Evolutionary conservation across 1,284 basidiomycete genomes (phyloP).

Genomic region (Tilletia setariae): DNA sequence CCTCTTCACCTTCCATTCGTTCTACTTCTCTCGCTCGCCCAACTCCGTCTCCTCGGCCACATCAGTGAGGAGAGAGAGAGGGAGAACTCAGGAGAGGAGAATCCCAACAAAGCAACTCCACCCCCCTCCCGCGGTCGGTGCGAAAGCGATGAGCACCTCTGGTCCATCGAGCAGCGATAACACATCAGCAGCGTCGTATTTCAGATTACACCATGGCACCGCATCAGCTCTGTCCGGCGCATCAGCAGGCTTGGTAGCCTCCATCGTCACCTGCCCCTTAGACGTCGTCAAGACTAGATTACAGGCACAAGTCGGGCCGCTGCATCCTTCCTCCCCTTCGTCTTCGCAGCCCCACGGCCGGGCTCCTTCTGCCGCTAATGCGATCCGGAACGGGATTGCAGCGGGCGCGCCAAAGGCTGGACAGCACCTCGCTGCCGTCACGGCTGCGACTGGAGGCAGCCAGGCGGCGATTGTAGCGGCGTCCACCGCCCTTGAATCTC

Average conservation of each 20-base stretch:
- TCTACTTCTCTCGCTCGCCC: no score
- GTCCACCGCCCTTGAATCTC: not conserved
- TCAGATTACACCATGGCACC: slow-evolving; percentile 7
- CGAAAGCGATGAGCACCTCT: no score
- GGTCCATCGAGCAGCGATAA: no score
- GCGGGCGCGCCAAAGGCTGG: no score
- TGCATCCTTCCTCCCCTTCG: not conserved
- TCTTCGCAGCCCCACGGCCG: not conserved
- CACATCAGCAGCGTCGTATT: no score
- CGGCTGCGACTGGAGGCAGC: not conserved
- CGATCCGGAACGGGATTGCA: not conserved
- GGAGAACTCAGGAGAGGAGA: no score
- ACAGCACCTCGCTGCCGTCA: not conserved
- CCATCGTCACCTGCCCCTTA: slow-evolving; percentile 90
- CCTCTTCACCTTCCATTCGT: no score
- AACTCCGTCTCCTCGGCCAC: no score
- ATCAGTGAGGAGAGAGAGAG: no score
- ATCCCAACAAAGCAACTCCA: no score
- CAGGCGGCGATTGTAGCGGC: no score
- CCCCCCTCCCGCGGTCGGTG: no score
- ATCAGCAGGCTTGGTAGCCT: slow-evolving; percentile 76
- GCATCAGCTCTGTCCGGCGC: slow-evolving; percentile 57
- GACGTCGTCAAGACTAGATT: slow-evolving; percentile 96
- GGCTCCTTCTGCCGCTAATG: not conserved
- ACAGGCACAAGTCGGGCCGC: slow-evolving; percentile 69